Conservation (phyloP, 495 filamentous ascomycete genomes). For the Penicillium flavigenum region DNA sequence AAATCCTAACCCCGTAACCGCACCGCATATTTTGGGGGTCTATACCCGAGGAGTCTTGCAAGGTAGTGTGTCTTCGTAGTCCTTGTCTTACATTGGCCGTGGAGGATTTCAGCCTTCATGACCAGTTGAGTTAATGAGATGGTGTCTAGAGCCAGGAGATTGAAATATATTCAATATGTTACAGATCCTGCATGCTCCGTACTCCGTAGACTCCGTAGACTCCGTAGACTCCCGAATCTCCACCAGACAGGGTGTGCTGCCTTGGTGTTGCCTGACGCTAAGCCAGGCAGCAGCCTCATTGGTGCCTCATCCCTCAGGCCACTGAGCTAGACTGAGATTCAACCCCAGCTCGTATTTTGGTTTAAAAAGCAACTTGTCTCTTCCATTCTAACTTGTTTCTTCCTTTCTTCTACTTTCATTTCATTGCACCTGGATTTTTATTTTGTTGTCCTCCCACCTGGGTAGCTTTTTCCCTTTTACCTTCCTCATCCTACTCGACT, state of each 20-base stretch:
- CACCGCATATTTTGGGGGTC: too few relatives aligned
- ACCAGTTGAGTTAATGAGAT: too few relatives aligned
- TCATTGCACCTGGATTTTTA: background rate
- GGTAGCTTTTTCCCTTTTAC: background rate
- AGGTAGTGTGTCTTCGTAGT: too few relatives aligned
- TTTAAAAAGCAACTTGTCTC: background rate
- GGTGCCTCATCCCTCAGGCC: background rate
- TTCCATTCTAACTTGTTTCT: background rate
- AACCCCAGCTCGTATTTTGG: background rate
- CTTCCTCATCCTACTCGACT: background rate
- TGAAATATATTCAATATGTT: too few relatives aligned
- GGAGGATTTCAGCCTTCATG: too few relatives aligned
- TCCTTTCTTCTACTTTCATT: background rate
- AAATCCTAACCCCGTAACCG: too few relatives aligned
- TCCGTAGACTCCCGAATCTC: background rate
- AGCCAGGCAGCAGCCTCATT: slow-evolving; percentile 12
- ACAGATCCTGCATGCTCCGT: too few relatives aligned
- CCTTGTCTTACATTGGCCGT: too few relatives aligned
- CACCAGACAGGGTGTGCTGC: slow-evolving; percentile 7
- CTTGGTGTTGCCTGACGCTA: slow-evolving; percentile 1
- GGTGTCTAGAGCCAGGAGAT: too few relatives aligned
- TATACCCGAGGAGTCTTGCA: too few relatives aligned
- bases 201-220: background rate
- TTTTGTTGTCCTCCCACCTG: background rate
- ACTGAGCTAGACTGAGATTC: background rate